A percentile compares a stretch with the other conserved stretches of the same genome.
phyloP scores from a whole-genome alignment of 2,329 filamentous ascomycete genomes.

The Cladosporium colombiae region DNA sequence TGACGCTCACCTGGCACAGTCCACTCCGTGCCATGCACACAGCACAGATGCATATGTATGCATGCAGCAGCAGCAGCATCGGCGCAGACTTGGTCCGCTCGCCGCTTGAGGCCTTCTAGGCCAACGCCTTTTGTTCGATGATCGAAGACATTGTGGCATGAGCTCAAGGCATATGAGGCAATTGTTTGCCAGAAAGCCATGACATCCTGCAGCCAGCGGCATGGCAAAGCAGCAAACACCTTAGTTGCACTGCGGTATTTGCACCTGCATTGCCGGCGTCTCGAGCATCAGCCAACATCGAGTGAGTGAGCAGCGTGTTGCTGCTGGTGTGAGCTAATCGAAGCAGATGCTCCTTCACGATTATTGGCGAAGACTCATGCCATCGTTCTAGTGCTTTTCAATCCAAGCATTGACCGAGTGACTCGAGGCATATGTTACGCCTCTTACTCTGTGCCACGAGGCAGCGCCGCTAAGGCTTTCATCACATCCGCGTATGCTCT shows the following conservation, averaged over 20 bases:
- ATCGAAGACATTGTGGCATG: conserved; percentile 19
- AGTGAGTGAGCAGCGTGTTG: conserved; percentile 31
- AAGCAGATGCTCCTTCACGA: not conserved
- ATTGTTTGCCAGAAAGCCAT: conserved; percentile 2
- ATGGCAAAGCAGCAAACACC: conserved; percentile 5
- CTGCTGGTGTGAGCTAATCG: not conserved
- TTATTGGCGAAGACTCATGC: not conserved
- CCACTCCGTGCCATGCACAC: conserved; percentile 5
- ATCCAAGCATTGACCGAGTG: not conserved
- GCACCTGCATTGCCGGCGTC: conserved; percentile 2
- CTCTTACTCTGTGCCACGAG: not conserved
- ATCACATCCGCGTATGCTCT: not conserved
- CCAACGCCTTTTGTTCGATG: conserved; percentile 16
- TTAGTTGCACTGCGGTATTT: not conserved
- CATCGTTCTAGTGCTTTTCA: not conserved
- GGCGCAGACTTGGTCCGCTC: conserved; percentile 2
- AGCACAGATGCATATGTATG: conserved; percentile 9
- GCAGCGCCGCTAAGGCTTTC: not conserved
- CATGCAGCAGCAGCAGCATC: conserved; percentile 2
- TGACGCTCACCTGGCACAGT: conserved; percentile 4
- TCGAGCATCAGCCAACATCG: conserved; percentile 20
- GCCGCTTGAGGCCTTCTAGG: conserved; percentile 6
- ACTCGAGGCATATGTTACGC: not conserved
- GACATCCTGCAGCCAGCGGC: not conserved
- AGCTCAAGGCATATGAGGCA: not conserved